Conservation (phyloP, 2,329 filamentous ascomycete genomes). For the Chaetomium sp. region DNA sequence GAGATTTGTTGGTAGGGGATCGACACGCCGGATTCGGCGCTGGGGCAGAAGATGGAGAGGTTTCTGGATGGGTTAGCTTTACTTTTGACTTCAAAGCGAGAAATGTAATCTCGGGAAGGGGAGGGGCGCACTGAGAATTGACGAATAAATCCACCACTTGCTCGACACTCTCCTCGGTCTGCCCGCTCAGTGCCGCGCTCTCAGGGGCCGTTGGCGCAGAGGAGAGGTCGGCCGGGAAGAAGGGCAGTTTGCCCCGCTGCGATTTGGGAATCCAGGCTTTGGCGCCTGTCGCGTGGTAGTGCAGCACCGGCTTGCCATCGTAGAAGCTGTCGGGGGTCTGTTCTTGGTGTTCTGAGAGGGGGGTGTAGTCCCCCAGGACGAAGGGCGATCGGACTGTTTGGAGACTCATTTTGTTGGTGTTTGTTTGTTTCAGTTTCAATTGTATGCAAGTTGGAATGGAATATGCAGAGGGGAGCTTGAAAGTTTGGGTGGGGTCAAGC, state of each 20-base stretch:
- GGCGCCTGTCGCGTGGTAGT: conserved; percentile 52
- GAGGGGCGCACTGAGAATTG: conserved; percentile 44
- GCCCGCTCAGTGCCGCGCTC: conserved; percentile 29
- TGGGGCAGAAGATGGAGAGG: conserved; percentile 58
- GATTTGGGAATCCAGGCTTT: conserved; percentile 52
- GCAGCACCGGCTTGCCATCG: conserved; percentile 62
- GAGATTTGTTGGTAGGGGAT: conserved; percentile 70
- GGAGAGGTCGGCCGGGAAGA: conserved; percentile 40
- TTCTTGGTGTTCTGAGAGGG: conserved; percentile 62
- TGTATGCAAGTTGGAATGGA: neutral
- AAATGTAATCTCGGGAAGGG: neutral
- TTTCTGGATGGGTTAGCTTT: conserved; percentile 32
- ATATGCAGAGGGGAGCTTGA: conserved; percentile 10
- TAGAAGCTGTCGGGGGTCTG: conserved; percentile 69
- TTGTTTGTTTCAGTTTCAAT: neutral
- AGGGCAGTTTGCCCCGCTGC: conserved; percentile 49
- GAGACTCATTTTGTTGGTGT: conserved; percentile 34
- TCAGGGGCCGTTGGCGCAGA: conserved; percentile 30
- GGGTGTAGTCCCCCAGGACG: conserved; percentile 51
- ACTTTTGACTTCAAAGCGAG: neutral
- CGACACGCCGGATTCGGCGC: conserved; percentile 52
- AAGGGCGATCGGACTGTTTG: conserved; percentile 54
- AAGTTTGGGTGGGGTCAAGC: conserved; percentile 16
- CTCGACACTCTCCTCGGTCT: conserved; percentile 35
- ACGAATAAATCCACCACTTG: conserved; percentile 52